Percentiles rank a stretch among this genome's conserved stretches.
phyloP scores from a whole-genome alignment of 768 basidiomycete species.

The Hypsizygus marmoreus region DNA sequence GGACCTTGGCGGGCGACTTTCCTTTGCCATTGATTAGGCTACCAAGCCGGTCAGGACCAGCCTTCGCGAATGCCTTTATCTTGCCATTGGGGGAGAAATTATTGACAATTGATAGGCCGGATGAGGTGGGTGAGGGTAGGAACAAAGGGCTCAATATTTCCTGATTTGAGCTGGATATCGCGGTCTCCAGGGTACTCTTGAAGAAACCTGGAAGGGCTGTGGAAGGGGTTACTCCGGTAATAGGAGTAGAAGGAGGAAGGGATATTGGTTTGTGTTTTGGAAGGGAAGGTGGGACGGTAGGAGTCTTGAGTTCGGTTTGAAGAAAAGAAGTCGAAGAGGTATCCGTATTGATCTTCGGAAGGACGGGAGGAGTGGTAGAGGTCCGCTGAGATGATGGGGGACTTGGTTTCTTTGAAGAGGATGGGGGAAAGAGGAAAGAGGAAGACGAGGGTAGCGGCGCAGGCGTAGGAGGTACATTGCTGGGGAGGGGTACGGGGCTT shows the following conservation, averaged over 20 bases:
- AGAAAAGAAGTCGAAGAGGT: conserved; percentile 13
- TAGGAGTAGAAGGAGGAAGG: conserved; percentile 47
- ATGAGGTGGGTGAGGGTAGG: conserved; percentile 35
- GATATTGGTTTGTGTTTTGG: conserved; percentile 44
- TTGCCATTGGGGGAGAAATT: conserved; percentile 10
- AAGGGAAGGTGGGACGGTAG: conserved; percentile 40
- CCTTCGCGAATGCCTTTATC: conserved; percentile 4
- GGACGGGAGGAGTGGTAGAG: conserved; percentile 19
- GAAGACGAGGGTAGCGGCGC: conserved; percentile 14
- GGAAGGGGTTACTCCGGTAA: conserved; percentile 23
- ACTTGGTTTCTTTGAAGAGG: conserved; percentile 4
- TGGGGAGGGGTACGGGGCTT: conserved; percentile 11
- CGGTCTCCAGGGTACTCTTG: conserved; percentile 28
- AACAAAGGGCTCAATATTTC: conserved; percentile 48
- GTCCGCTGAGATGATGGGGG: conserved; percentile 17
- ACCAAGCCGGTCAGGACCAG: conserved; percentile 1
- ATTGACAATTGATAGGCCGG: conserved; percentile 9
- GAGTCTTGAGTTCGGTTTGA: conserved; percentile 14
- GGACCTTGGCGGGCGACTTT: conserved; percentile 26
- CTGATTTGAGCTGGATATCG: conserved; percentile 22
- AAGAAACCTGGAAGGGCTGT: conserved; percentile 36
- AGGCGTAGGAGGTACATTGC: conserved; percentile 12
- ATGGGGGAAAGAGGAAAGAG: conserved; percentile 1
- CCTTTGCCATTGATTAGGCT: conserved; percentile 24
- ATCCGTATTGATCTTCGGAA: conserved; percentile 26